Evolutionary conservation across 257 asterid species (phyloP).

Genomic region (Sherardia arvensis): DNA sequence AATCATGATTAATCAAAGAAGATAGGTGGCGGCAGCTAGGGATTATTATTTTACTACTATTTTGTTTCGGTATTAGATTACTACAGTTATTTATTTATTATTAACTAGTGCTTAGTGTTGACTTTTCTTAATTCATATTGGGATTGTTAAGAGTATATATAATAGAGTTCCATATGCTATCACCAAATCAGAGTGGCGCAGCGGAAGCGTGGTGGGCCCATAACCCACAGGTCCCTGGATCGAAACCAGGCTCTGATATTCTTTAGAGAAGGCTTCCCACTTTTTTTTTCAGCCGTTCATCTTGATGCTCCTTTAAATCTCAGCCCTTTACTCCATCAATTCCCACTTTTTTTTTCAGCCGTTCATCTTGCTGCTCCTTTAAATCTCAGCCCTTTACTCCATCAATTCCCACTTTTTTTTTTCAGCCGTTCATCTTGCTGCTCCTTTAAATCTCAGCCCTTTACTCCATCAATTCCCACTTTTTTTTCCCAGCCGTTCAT

Average conservation of each 20-base stretch:
- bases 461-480: too few relatives aligned
- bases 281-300: neutral
- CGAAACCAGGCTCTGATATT: conserved; percentile 99
- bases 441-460: too few relatives aligned
- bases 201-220: conserved; percentile 97
- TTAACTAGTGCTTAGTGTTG: neutral
- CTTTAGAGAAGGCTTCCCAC: neutral
- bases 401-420: too few relatives aligned
- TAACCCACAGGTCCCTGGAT: conserved; percentile 99
- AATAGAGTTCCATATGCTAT: neutral
- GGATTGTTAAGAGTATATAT: neutral
- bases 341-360: too few relatives aligned
- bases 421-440: too few relatives aligned
- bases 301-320: neutral
- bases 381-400: too few relatives aligned
- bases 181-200: conserved; percentile 88
- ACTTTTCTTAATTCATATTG: too few relatives aligned
- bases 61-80: neutral
- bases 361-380: too few relatives aligned
- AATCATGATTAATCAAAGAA: neutral
- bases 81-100: neutral
- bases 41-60: neutral
- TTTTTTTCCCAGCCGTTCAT: too few relatives aligned
- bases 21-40: neutral
- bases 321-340: too few relatives aligned